Conservation (phyloP, 1,139 yeast genomes). For the Geotrichum klebahnii region DNA sequence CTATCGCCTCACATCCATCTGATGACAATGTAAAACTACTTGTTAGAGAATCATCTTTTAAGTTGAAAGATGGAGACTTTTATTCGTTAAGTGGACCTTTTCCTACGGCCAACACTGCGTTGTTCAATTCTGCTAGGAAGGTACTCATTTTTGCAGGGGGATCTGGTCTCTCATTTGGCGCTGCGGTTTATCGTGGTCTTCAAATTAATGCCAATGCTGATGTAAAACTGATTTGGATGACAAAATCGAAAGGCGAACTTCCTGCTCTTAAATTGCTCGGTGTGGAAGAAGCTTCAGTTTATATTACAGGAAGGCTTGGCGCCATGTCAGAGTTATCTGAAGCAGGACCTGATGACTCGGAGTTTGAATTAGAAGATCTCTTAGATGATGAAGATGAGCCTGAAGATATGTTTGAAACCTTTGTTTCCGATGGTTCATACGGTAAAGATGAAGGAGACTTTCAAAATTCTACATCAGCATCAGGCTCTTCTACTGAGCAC, state of each 20-base stretch:
- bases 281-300: slow-evolving; percentile 37
- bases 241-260: slow-evolving; percentile 45
- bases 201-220: slow-evolving; percentile 22
- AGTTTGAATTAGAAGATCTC: slow-evolving; percentile 33
- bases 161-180: slow-evolving; percentile 74
- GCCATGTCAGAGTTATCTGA: slow-evolving; percentile 7
- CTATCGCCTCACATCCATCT: slow-evolving; percentile 64
- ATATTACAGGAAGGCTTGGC: slow-evolving; percentile 35
- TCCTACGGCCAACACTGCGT: slow-evolving; percentile 31
- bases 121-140: slow-evolving; percentile 47
- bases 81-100: slow-evolving; percentile 37
- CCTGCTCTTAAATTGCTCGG: slow-evolving; percentile 41
- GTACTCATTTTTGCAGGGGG: slow-evolving; percentile 75
- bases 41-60: slow-evolving; percentile 40
- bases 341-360: slow-evolving; percentile 27
- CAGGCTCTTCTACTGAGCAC: not conserved
- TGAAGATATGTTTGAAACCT: slow-evolving; percentile 27
- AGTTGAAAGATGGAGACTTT: slow-evolving; percentile 33
- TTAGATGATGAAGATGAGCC: slow-evolving; percentile 24
- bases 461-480: not conserved
- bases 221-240: slow-evolving; percentile 50
- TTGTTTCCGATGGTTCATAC: slow-evolving; percentile 19
- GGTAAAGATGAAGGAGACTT: not conserved
- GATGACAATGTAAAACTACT: slow-evolving; percentile 46
- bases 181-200: slow-evolving; percentile 45